Percentiles rank a stretch among this genome's conserved stretches.
Evolutionary conservation across 129 eudicot species (phyloP).

Genomic region (Helianthus annuus): HanXRQr2.0-SUNRISE NC_035447.2:10125061-10125560

Average conservation of each 20-base stretch:
- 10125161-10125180: background rate
- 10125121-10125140: background rate
- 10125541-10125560: slow-evolving; percentile 21
- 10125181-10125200: background rate
- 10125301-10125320: slow-evolving; percentile 52
- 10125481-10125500: background rate
- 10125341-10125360: slow-evolving; percentile 36
- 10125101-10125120: background rate
- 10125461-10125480: background rate
- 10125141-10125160: background rate
- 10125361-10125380: slow-evolving; percentile 15
- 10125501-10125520: background rate
- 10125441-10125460: background rate
- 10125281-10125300: slow-evolving; percentile 56
- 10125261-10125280: slow-evolving; percentile 38
- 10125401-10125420: background rate
- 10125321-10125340: slow-evolving; percentile 36
- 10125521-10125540: background rate
- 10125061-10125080: background rate
- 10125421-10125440: background rate
- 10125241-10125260: slow-evolving; percentile 3
- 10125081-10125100: background rate
- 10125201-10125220: background rate
- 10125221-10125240: background rate
- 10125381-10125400: background rate